Evolutionary conservation across 768 basidiomycete genomes (phyloP).

Genomic region (Brasilioporus rufonigricans): DNA sequence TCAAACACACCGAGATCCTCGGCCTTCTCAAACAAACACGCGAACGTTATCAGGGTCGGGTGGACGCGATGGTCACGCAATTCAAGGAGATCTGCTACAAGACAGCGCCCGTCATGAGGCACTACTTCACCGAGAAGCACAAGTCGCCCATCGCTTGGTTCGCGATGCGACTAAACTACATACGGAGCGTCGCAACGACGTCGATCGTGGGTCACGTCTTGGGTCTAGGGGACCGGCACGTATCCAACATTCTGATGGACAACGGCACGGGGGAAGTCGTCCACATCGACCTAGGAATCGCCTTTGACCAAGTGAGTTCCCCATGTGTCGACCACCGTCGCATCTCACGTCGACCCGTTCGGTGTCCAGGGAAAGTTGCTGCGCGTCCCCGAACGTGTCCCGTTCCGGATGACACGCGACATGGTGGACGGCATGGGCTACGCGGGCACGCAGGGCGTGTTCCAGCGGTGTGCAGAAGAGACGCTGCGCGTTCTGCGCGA

Average conservation of each 20-base stretch:
- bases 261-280: constrained; percentile 80
- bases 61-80: constrained; percentile 31
- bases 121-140: constrained; percentile 90
- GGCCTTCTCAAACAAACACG: constrained; percentile 32
- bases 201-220: constrained; percentile 93
- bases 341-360: background rate
- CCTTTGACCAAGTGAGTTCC: constrained; percentile 80
- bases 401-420: constrained; percentile 93
- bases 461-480: constrained; percentile 93
- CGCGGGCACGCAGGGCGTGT: constrained; percentile 89
- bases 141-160: constrained; percentile 92
- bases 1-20: constrained; percentile 33
- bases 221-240: constrained; percentile 91
- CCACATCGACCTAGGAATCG: constrained; percentile 95
- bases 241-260: constrained; percentile 90
- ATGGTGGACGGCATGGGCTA: constrained; percentile 93
- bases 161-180: constrained; percentile 83
- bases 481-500: constrained; percentile 88
- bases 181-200: constrained; percentile 88
- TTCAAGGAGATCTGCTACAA: constrained; percentile 40
- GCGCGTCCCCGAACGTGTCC: constrained; percentile 80
- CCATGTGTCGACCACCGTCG: background rate
- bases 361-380: constrained; percentile 72
- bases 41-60: constrained; percentile 27
- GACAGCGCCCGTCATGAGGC: constrained; percentile 86